A percentile compares a stretch with the other conserved stretches of the same genome.
Evolutionary conservation across 129 eudicot genomes (phyloP).

Genomic region (Deinandra increscens): DNA sequence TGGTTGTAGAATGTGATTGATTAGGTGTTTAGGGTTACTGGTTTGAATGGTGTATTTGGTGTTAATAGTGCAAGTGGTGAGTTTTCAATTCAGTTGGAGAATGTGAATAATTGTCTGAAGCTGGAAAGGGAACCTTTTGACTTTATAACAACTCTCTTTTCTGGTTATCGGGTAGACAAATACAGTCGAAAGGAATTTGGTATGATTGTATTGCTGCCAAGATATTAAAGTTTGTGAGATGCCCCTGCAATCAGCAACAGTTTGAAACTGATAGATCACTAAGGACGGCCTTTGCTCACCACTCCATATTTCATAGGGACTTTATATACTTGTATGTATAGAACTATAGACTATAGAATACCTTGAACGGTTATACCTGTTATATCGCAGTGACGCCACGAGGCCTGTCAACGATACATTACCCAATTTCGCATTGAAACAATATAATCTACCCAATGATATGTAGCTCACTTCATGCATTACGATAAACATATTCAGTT

Average conservation of each 20-base stretch:
- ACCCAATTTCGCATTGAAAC: no score
- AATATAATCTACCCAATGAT: no score
- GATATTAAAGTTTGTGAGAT: not conserved
- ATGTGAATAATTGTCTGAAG: conserved; percentile 3
- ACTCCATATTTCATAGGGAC: not conserved
- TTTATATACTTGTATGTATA: not conserved
- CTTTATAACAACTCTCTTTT: not conserved
- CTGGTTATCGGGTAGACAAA: not conserved
- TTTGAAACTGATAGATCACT: not conserved
- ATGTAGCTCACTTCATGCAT: no score
- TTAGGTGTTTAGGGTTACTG: not conserved
- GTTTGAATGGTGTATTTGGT: conserved; percentile 2
- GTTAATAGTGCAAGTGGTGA: not conserved
- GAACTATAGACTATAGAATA: no score
- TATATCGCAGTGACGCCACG: no score
- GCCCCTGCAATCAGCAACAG: no score
- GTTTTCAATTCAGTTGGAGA: not conserved
- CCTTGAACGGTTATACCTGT: no score
- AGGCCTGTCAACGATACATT: no score
- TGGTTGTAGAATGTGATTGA: not conserved
- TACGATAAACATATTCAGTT: no score
- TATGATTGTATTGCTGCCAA: not conserved
- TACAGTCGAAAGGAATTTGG: not conserved
- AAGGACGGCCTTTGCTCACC: not conserved
- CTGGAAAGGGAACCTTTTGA: not conserved